Base-by-base conservation (phyloP, 768 basidiomycete species). In the Amanita pallidorosea region DNA sequence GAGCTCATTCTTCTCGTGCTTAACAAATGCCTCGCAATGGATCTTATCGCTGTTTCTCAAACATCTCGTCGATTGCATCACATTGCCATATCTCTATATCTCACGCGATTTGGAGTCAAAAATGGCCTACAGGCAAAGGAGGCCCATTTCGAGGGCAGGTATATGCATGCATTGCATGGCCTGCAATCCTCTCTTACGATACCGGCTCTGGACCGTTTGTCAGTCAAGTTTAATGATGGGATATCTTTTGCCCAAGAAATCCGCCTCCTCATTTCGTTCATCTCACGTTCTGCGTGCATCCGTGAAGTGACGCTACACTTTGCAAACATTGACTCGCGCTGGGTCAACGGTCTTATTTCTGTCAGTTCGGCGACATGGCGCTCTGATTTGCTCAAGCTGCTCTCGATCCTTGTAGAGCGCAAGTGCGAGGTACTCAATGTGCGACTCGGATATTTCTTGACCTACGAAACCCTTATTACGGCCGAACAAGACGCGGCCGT, bases 261-360 rank as follows among this genome's bases (percentile, higher is more conserved):
- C 11, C 43, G 34, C 18, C 52, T 53, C 11, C 55, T 62, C 18
- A 22, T 51, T 34, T 29, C 53, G 13, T 58, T 62, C 15, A 38
- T 62, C 13, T 47, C 53, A 11, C 47, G 51, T 36, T 53, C 57
- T 18, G 35, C 27, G 5, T 44, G 35, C 5, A 43, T 62, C 23
- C 50, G 48, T 7, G n/a, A 46, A 7, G 52, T 61, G 40, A 53
- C 53, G 8, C 46, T 60, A 8, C 45, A 61, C 37, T 47, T 62
- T 9, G 49, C 54, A 27, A 59, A 55, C 40, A 55, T 59, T 35
- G 59, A 59, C 40, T 55, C 58, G 12, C 59, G 61, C 18, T 59
- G 55, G 58, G 23, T 57, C 18, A 55, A 58, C 23, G 61, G 60
- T 0, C 53, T 58, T 23, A 53, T 54, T 2, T 50, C 56, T 8